A percentile compares a stretch with the other conserved stretches of the same genome.
Evolutionary conservation across 2,329 filamentous ascomycete species (phyloP).

Genomic region (Fusarium solani-melongenae): DNA sequence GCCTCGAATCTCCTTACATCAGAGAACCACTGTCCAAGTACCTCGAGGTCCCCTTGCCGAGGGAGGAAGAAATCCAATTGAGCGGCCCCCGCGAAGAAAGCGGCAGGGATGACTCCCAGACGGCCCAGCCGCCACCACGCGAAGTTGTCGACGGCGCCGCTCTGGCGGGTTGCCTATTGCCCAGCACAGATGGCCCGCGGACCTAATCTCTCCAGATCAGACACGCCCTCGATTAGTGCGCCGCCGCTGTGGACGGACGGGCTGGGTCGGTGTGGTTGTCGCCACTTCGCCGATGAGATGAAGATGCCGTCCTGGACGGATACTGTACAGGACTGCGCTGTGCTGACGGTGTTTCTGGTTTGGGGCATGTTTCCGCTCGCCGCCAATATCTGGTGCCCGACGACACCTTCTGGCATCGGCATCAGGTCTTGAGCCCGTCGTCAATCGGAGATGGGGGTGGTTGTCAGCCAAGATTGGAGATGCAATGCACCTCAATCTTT

Average conservation of each 20-base stretch:
- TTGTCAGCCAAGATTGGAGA: slow-evolving; percentile 11
- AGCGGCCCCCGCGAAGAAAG: slow-evolving; percentile 14
- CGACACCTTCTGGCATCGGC: not conserved
- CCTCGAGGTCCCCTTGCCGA: not conserved
- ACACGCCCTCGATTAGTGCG: slow-evolving; percentile 43
- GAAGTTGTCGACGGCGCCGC: slow-evolving; percentile 39
- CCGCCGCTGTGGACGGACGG: slow-evolving; percentile 24
- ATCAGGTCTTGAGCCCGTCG: slow-evolving; percentile 17
- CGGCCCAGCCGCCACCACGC: slow-evolving; percentile 41
- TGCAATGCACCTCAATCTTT: slow-evolving; percentile 12
- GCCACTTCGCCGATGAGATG: slow-evolving; percentile 28
- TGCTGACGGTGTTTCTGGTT: not conserved
- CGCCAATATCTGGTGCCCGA: slow-evolving; percentile 10
- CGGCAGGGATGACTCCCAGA: slow-evolving; percentile 27
- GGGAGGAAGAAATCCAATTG: slow-evolving; percentile 19
- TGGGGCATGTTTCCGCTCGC: not conserved
- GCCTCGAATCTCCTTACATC: slow-evolving; percentile 11
- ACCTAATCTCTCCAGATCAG: slow-evolving; percentile 45
- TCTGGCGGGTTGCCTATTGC: slow-evolving; percentile 36
- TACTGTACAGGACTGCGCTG: not conserved
- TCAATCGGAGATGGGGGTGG: slow-evolving; percentile 23
- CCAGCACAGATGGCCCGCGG: slow-evolving; percentile 39
- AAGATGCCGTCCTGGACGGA: slow-evolving; percentile 13
- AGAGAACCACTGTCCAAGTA: slow-evolving; percentile 15
- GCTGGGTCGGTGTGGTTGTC: not conserved